Base-by-base conservation (phyloP, 805 yeast genomes). In the Metschnikowia matae region DNA sequence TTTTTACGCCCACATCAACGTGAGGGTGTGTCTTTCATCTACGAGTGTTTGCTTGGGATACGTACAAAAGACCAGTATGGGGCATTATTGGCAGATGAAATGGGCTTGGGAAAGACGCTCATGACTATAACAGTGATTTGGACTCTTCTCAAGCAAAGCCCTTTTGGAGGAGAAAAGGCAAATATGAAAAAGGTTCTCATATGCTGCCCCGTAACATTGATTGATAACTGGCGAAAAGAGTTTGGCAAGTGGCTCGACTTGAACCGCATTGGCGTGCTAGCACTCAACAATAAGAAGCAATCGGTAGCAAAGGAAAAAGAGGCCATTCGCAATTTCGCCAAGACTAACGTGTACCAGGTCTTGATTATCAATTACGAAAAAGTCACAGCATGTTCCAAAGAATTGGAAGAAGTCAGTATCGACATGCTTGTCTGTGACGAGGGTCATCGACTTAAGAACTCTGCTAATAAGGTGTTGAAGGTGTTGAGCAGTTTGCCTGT, bases 391-490 rank as follows among this genome's bases (percentile, higher is more conserved):
- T 73, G 83, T 59, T 67, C 76, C 20, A 70, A 73, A 6, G 84
- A 85, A 51, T 60, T 87, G 6, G 58, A 71, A 1, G 64, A 70
- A 2, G 74, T 74, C 2, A 65, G 66, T 0, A 70, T 81, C 54
- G 98, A 90, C 63, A 57, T 94, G 15, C 69, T 94, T 17, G 80
- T 94, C 0, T 94, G 97, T 65, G 99, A 94, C 66, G 99, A 94
- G 63, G 99, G 98, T 2, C 99, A 94, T 65, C 74, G 96, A 44
- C 74, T 94, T 56, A 94, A 92, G 59, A 87, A 82, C 57, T 74
- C 81, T 4, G 71, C 82, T 8, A 89, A 87, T 51, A 90, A 89
- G 64, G 82, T 87, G 0, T 70, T 89, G 46, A 82, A 81, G 51
- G 81, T 83, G 0, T 69, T 92, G 47, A 80, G 78, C 38, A 59